Percentiles rank a stretch among this genome's conserved stretches.
phyloP scores from a whole-genome alignment of 2,329 filamentous ascomycete genomes.

The Cordyceps fumosorosea region DNA sequence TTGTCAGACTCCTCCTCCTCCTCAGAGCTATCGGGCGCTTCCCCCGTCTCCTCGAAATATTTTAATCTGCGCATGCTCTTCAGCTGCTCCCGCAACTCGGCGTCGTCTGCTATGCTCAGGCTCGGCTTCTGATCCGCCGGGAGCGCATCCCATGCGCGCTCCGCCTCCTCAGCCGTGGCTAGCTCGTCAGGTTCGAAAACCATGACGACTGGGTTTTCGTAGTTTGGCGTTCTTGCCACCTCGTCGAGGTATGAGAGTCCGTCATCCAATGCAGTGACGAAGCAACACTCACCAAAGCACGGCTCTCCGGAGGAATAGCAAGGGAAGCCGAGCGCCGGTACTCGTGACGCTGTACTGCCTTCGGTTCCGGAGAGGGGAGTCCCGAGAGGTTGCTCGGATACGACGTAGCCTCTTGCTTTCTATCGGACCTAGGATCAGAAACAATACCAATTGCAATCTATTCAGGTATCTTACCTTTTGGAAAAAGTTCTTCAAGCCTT shows the following conservation, averaged over 20 bases:
- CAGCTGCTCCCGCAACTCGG: slow-evolving; percentile 19
- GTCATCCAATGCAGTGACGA: slow-evolving; percentile 46
- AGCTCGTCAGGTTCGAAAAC: slow-evolving; percentile 22
- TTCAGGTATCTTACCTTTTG: slow-evolving; percentile 33
- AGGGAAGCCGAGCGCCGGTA: slow-evolving; percentile 52
- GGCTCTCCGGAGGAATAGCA: slow-evolving; percentile 62
- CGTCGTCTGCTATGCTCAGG: slow-evolving; percentile 17
- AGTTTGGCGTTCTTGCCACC: slow-evolving; percentile 36
- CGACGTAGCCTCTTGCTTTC: slow-evolving; percentile 55
- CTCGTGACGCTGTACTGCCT: slow-evolving; percentile 37
- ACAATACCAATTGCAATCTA: slow-evolving; percentile 19
- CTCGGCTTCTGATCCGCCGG: slow-evolving; percentile 25
- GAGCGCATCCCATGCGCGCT: slow-evolving; percentile 26
- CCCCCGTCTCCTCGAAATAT: slow-evolving; percentile 23
- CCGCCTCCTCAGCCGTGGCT: slow-evolving; percentile 17
- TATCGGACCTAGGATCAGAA: slow-evolving; percentile 23
- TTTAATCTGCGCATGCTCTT: slow-evolving; percentile 22
- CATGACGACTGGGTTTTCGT: slow-evolving; percentile 33
- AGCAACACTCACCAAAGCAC: slow-evolving; percentile 53
- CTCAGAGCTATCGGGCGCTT: slow-evolving; percentile 17
- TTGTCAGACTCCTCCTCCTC: slow-evolving; percentile 21
- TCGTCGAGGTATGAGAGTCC: slow-evolving; percentile 58
- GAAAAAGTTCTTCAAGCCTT: slow-evolving; percentile 43
- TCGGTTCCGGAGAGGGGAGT: slow-evolving; percentile 46
- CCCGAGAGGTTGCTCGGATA: slow-evolving; percentile 45